Evolutionary conservation across 345 rosid genomes (phyloP).

Genomic region (Combretum micranthum): DNA sequence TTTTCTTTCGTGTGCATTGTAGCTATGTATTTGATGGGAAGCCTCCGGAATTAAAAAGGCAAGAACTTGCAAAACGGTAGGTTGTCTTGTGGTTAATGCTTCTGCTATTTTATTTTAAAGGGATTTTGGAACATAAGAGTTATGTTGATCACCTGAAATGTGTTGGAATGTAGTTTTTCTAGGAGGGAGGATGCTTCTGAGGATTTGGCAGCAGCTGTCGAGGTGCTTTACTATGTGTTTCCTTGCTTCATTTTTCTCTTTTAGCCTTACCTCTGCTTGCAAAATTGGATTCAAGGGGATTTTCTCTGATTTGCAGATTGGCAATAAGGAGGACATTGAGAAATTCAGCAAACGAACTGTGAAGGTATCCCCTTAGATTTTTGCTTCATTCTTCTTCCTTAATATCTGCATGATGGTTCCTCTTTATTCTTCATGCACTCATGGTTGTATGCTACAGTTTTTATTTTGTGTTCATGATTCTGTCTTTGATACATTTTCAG

Average conservation of each 20-base stretch:
- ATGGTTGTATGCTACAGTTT: neutral
- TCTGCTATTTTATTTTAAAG: neutral
- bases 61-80: slow-evolving; percentile 86
- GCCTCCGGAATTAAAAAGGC: slow-evolving; percentile 85
- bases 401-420: neutral
- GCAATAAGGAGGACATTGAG: slow-evolving; percentile 84
- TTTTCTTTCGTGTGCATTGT: slow-evolving; percentile 3
- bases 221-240: slow-evolving; percentile 25
- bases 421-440: slow-evolving; percentile 1
- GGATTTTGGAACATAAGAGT: neutral
- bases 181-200: slow-evolving; percentile 78
- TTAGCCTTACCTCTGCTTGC: neutral
- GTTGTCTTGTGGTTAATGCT: neutral
- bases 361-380: slow-evolving; percentile 36
- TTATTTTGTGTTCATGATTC: neutral
- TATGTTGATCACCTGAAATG: neutral
- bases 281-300: neutral
- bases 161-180: slow-evolving; percentile 44
- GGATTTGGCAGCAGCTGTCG: slow-evolving; percentile 61
- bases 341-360: slow-evolving; percentile 90
- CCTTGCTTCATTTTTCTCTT: neutral
- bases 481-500: slow-evolving; percentile 25
- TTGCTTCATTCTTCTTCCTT: neutral
- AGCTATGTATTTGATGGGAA: slow-evolving; percentile 88
- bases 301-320: slow-evolving; percentile 34